phyloP scores from a whole-genome alignment of 2,329 filamentous ascomycete species.

The Fusarium foetens region DNA sequence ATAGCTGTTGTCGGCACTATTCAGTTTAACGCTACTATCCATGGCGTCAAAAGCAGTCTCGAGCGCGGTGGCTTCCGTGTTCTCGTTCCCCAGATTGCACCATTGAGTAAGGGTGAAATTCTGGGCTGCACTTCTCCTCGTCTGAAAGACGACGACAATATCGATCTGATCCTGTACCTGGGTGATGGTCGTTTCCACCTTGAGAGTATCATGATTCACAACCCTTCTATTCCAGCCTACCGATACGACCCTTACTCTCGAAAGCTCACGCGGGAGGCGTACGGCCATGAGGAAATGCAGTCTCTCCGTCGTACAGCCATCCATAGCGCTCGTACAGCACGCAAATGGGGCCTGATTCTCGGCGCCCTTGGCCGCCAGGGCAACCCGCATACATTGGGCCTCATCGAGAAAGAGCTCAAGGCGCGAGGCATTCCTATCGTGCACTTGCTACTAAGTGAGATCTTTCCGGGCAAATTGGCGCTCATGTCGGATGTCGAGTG shows the following conservation, averaged over 20 bases:
- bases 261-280: slow-evolving; percentile 88
- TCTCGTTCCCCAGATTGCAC: slow-evolving; percentile 90
- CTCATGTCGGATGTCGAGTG: slow-evolving; percentile 95
- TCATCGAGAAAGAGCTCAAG: slow-evolving; percentile 83
- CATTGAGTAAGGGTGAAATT: slow-evolving; percentile 93
- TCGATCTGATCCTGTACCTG: slow-evolving; percentile 87
- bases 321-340: slow-evolving; percentile 75
- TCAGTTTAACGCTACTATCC: slow-evolving; percentile 97
- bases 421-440: slow-evolving; percentile 81
- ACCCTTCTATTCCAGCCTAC: slow-evolving; percentile 89
- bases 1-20: slow-evolving; percentile 96
- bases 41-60: slow-evolving; percentile 80
- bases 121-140: slow-evolving; percentile 94
- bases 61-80: slow-evolving; percentile 87
- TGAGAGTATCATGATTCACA: slow-evolving; percentile 99
- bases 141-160: slow-evolving; percentile 65
- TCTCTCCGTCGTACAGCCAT: slow-evolving; percentile 82
- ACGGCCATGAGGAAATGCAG: slow-evolving; percentile 93
- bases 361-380: slow-evolving; percentile 93
- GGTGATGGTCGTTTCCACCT: slow-evolving; percentile 95
- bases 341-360: slow-evolving; percentile 94
- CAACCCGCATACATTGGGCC: slow-evolving; percentile 88
- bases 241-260: slow-evolving; percentile 97
- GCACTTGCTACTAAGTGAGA: slow-evolving; percentile 89
- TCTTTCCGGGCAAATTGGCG: slow-evolving; percentile 94